phyloP scores from a whole-genome alignment of 768 basidiomycete species.

The Suillus tomentosus region DNA sequence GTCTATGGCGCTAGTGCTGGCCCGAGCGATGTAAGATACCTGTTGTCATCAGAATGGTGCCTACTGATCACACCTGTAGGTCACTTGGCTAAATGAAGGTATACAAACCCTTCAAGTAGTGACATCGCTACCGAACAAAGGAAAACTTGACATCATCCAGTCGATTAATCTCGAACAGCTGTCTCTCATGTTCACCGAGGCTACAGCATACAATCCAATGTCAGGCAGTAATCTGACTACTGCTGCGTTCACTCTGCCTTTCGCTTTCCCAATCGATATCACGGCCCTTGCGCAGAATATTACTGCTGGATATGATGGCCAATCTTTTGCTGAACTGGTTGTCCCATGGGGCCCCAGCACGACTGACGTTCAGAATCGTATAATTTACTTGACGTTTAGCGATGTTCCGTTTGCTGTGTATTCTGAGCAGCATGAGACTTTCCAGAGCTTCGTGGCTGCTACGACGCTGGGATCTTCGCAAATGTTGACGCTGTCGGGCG shows the following conservation, averaged over 20 bases:
- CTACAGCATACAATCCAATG: slow-evolving; percentile 56
- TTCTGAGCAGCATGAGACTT: slow-evolving; percentile 47
- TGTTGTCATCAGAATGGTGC: background rate
- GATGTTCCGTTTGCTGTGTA: slow-evolving; percentile 62
- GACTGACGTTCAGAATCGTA: slow-evolving; percentile 63
- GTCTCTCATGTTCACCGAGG: slow-evolving; percentile 56
- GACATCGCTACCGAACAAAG: slow-evolving; percentile 64
- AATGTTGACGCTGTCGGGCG: slow-evolving; percentile 54
- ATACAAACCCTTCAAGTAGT: slow-evolving; percentile 62
- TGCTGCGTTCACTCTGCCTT: slow-evolving; percentile 67
- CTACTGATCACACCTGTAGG: slow-evolving; percentile 37
- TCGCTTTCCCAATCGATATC: slow-evolving; percentile 71
- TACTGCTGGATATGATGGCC: slow-evolving; percentile 50
- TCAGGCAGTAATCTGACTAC: slow-evolving; percentile 62
- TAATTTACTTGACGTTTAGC: slow-evolving; percentile 61
- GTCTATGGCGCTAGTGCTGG: slow-evolving; percentile 64
- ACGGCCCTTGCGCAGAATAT: slow-evolving; percentile 61
- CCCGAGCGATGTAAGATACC: slow-evolving; percentile 49
- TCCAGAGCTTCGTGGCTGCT: slow-evolving; percentile 61
- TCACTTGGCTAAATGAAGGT: slow-evolving; percentile 72
- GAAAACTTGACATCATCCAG: slow-evolving; percentile 62
- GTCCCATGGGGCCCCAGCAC: slow-evolving; percentile 57
- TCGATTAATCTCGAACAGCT: slow-evolving; percentile 62
- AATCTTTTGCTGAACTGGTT: slow-evolving; percentile 58
- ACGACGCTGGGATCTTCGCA: slow-evolving; percentile 52